Conservation (phyloP, 2,329 filamentous ascomycete genomes). For the Colletotrichum trifolii region DNA sequence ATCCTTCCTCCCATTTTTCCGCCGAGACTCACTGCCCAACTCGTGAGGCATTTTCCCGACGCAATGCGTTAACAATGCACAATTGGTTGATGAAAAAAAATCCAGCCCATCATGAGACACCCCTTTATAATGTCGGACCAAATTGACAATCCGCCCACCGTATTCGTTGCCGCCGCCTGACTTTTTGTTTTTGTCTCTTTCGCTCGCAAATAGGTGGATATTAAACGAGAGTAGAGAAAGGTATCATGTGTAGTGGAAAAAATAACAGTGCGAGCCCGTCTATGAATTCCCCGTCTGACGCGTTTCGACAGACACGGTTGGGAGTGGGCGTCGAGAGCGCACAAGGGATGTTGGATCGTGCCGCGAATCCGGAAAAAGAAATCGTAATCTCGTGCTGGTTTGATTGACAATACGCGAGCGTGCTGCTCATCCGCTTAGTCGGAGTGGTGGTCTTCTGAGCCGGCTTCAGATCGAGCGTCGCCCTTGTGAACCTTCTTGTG, state of each 20-base stretch:
- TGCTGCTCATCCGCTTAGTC: conserved; percentile 52
- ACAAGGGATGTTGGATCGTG: conserved; percentile 34
- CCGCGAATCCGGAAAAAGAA: conserved; percentile 32
- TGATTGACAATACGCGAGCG: not conserved
- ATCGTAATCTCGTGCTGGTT: conserved; percentile 34
- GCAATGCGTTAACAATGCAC: conserved; percentile 13
- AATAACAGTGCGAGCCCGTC: conserved; percentile 22
- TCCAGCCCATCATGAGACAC: conserved; percentile 32
- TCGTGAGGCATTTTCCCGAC: not conserved
- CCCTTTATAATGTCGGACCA: conserved; percentile 26
- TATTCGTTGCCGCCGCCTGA: conserved; percentile 23
- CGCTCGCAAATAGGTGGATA: conserved; percentile 36
- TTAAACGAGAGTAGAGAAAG: conserved; percentile 37
- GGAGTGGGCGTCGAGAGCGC: conserved; percentile 20
- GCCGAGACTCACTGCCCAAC: not conserved
- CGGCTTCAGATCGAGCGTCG: conserved; percentile 71
- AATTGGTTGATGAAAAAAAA: conserved; percentile 12
- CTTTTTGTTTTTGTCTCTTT: conserved; percentile 36
- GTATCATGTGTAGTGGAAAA: conserved; percentile 25
- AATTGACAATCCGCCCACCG: conserved; percentile 31
- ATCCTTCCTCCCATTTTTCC: conserved; percentile 7
- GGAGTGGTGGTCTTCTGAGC: conserved; percentile 72
- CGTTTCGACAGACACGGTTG: conserved; percentile 6
- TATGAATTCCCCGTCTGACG: conserved; percentile 17
- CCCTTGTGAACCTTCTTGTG: conserved; percentile 97